phyloP scores from a whole-genome alignment of 148 eudicot species.

The Fagopyrum esculentum region DNA sequence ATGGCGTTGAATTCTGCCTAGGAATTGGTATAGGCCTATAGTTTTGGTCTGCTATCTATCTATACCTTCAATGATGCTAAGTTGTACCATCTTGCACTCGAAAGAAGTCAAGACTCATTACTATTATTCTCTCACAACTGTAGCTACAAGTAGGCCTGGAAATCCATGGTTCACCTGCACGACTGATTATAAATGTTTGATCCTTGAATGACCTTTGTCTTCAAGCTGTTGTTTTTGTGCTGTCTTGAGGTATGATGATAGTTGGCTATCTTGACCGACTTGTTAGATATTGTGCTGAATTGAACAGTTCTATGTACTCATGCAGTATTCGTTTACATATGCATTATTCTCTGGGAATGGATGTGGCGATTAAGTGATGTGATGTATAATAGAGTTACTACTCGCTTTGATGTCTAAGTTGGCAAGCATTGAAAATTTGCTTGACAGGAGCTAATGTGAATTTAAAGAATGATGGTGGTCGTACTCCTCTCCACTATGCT shows the following conservation, averaged over 20 bases:
- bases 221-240: background rate
- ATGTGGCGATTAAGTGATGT: background rate
- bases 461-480: constrained; percentile 84
- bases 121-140: background rate
- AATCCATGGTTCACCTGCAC: background rate
- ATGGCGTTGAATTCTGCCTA: background rate
- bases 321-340: background rate
- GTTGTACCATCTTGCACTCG: background rate
- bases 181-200: background rate
- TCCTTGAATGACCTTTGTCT: background rate
- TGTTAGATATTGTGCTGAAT: background rate
- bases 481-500: constrained; percentile 96
- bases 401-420: background rate
- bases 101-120: background rate
- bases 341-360: background rate
- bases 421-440: background rate
- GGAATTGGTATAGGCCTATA: background rate
- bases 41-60: background rate
- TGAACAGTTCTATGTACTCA: background rate
- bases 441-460: constrained; percentile 86
- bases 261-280: background rate
- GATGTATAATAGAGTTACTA: background rate
- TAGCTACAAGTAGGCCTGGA: background rate
- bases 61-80: background rate
- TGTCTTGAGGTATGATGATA: background rate